phyloP scores from a whole-genome alignment of 169 alveolate genomes.

The Plasmodium blacklocki region DNA sequence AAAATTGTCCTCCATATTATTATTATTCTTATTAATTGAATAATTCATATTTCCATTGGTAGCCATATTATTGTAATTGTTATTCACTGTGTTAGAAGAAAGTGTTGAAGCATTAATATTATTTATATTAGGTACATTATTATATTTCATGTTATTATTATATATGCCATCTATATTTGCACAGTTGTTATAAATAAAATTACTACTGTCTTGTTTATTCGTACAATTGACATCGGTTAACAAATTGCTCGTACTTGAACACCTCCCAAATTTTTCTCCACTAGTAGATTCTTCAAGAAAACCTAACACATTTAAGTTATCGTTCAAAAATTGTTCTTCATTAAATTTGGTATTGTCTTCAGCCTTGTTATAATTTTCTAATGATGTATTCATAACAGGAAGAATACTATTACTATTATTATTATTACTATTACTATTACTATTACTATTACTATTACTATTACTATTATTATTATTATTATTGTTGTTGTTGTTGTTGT shows the following conservation, averaged over 20 bases:
- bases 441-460: too few species aligned
- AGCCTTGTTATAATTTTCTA: slow-evolving; percentile 13
- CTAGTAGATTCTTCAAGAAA: slow-evolving; percentile 28
- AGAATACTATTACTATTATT: neutral
- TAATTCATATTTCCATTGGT: slow-evolving; percentile 6
- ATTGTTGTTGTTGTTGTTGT: neutral
- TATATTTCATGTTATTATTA: neutral
- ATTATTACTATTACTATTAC: neutral
- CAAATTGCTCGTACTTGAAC: neutral
- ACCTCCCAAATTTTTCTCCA: slow-evolving; percentile 39
- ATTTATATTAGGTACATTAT: too few species aligned
- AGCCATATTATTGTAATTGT: neutral
- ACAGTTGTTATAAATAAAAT: neutral
- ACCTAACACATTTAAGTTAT: slow-evolving; percentile 33
- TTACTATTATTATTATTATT: too few species aligned
- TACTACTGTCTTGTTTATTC: slow-evolving; percentile 11
- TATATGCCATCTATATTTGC: slow-evolving; percentile 8
- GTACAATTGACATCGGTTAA: neutral
- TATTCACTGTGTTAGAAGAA: neutral
- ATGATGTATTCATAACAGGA: neutral
- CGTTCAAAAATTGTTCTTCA: slow-evolving; percentile 64
- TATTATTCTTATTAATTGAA: slow-evolving; percentile 5
- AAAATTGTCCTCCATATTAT: slow-evolving; percentile 38
- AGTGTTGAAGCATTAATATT: too few species aligned
- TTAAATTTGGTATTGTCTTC: slow-evolving; percentile 34